A percentile compares a stretch with the other conserved stretches of the same genome.
These are phyloP conservation scores for Oehlia diaphana DNA, from an alignment of 192 early-diverging fungal genomes.

Conservation along the genomic window DNA sequence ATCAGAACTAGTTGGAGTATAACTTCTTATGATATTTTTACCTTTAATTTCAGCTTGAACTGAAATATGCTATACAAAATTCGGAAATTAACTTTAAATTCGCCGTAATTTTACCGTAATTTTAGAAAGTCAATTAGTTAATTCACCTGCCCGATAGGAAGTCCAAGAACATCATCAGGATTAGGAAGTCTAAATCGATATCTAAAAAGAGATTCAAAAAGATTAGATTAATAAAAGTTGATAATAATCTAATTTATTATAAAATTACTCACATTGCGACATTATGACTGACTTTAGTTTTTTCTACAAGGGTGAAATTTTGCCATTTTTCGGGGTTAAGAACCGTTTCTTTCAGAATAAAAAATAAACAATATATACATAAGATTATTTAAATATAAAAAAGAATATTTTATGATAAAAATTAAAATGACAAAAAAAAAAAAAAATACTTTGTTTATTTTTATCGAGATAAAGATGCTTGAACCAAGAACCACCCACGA, in stretches of 20 bases:
- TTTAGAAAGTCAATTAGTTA: conserved; percentile 2
- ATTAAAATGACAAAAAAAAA: neutral
- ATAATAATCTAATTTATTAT: conserved; percentile 4
- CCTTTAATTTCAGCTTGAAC: conserved; percentile 81
- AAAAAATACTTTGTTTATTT: neutral
- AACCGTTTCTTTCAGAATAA: conserved; percentile 37
- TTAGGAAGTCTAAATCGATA: conserved; percentile 84
- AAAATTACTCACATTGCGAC: conserved; percentile 70
- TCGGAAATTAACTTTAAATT: too few relatives aligned
- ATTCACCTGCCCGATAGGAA: conserved; percentile 82
- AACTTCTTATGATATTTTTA: conserved; percentile 82
- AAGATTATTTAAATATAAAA: neutral
- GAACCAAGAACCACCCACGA: conserved; percentile 1
- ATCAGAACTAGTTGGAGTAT: conserved; percentile 87
- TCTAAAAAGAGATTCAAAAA: conserved; percentile 35
- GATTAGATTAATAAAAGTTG: neutral
- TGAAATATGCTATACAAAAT: conserved; percentile 70
- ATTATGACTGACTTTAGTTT: conserved; percentile 77
- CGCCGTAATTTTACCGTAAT: neutral
- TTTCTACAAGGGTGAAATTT: conserved; percentile 76
- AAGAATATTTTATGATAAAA: neutral
- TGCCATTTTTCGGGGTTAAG: conserved; percentile 73
- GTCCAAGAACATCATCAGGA: conserved; percentile 67
- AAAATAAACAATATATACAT: too few relatives aligned
- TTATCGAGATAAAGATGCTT: conserved; percentile 14